These are phyloP conservation scores for Rosa hybrid DNA, from an alignment of 331 rosid genomes.

Conservation along the genomic window DNA sequence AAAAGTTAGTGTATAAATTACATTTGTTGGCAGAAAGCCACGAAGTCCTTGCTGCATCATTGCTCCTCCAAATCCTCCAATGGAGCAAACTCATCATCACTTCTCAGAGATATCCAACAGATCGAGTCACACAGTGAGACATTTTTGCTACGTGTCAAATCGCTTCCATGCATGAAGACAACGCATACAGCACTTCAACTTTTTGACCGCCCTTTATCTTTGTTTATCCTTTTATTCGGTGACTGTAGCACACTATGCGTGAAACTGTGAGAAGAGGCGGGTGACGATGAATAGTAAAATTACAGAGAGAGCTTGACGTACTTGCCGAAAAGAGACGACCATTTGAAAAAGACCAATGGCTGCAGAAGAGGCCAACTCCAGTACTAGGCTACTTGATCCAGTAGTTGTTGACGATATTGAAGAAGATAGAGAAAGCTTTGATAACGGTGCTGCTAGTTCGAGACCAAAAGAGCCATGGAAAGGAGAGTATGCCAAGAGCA, in stretches of 20 bases:
- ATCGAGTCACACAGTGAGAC: not conserved
- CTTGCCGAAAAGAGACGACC: not conserved
- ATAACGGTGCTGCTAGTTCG: not conserved
- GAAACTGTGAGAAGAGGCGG: not conserved
- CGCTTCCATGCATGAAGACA: slow-evolving; percentile 44
- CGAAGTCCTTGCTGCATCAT: not conserved
- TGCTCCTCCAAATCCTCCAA: not conserved
- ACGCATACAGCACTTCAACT: not conserved
- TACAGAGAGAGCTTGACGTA: not conserved
- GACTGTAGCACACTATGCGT: not conserved
- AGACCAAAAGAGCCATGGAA: slow-evolving; percentile 65
- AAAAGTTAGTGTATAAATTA: not conserved
- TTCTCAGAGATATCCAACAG: not conserved
- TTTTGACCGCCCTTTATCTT: not conserved
- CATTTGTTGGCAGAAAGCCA: not conserved
- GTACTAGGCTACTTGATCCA: not conserved
- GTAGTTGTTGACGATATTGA: not conserved
- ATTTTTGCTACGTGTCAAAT: slow-evolving; percentile 20
- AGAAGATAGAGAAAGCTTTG: not conserved
- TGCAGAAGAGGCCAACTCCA: not conserved
- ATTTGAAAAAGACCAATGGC: not conserved
- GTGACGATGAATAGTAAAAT: not conserved
- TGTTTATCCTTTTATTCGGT: not conserved
- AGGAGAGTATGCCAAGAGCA: slow-evolving; percentile 47
- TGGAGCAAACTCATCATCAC: not conserved